Evolutionary conservation across 2,329 filamentous ascomycete species (phyloP).

Genomic region (Hypoxylon sp.): DNA sequence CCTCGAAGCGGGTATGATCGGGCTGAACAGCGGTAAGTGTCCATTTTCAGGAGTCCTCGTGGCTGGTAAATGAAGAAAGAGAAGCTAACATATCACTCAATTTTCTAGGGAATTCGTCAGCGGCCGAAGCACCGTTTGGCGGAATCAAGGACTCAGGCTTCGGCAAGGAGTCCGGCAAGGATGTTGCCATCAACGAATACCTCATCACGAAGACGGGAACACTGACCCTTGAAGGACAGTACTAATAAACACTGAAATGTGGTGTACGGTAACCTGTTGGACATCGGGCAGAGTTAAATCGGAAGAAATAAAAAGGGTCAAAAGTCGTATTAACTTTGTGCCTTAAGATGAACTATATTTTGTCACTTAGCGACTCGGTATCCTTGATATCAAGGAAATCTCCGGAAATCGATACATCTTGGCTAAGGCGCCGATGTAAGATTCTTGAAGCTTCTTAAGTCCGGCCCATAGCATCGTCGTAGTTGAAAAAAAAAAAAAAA

Average conservation of each 20-base stretch:
- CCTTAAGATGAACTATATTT: neutral
- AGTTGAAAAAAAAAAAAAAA: neutral
- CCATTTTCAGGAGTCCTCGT: neutral
- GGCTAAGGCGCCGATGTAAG: neutral
- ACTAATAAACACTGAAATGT: slow-evolving; percentile 35
- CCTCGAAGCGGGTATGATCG: slow-evolving; percentile 66
- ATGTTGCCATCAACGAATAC: slow-evolving; percentile 61
- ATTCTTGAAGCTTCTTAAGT: neutral
- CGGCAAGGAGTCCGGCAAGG: slow-evolving; percentile 62
- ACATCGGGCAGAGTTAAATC: neutral
- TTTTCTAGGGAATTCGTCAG: slow-evolving; percentile 53
- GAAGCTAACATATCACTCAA: slow-evolving; percentile 1
- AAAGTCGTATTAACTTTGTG: neutral
- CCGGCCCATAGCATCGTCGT: neutral
- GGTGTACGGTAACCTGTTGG: neutral
- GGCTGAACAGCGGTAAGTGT: slow-evolving; percentile 58
- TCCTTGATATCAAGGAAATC: neutral
- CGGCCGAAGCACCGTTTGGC: slow-evolving; percentile 60
- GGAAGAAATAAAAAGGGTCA: neutral
- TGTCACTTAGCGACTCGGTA: neutral
- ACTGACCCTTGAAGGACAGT: slow-evolving; percentile 56
- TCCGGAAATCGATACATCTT: neutral
- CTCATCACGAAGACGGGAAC: slow-evolving; percentile 61
- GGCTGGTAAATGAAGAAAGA: neutral
- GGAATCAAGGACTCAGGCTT: slow-evolving; percentile 62